A percentile compares a stretch with the other conserved stretches of the same genome.
These are phyloP conservation scores for Phallus indusiatus DNA, from an alignment of 768 basidiomycete genomes.

Conservation along the genomic window DNA sequence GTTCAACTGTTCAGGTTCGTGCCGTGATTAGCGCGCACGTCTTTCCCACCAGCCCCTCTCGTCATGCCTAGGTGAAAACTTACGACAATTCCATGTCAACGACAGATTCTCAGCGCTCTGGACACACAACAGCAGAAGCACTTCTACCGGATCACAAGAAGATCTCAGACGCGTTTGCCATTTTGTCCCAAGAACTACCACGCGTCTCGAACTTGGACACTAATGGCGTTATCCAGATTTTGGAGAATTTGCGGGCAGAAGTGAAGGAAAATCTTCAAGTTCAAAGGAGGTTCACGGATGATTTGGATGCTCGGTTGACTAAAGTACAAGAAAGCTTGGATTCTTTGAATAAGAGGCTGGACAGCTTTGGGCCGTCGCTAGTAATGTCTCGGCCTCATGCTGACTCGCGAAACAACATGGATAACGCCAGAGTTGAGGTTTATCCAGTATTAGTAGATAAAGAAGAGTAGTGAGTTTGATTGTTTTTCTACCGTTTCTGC, in stretches of 20 bases:
- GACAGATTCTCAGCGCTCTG: too few relatives aligned
- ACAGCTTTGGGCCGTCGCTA: background rate
- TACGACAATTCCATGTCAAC: too few relatives aligned
- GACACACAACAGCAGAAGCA: background rate
- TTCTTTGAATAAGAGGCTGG: background rate
- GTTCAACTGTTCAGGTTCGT: too few relatives aligned
- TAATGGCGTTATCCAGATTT: background rate
- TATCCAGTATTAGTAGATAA: too few relatives aligned
- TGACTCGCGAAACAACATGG: background rate
- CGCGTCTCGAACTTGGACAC: background rate
- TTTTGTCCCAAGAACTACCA: background rate
- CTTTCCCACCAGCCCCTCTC: too few relatives aligned
- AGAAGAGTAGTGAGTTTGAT: too few relatives aligned
- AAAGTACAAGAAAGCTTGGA: background rate
- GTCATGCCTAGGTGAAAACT: too few relatives aligned
- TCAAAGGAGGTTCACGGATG: background rate
- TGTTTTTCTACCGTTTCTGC: too few relatives aligned
- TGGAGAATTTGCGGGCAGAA: background rate
- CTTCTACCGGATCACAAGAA: background rate
- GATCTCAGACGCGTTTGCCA: background rate
- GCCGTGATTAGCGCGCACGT: too few relatives aligned
- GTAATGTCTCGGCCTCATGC: background rate
- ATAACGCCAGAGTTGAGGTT: too few relatives aligned
- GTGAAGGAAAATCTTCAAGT: background rate
- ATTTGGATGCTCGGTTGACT: background rate